Base-by-base conservation (phyloP, 306 rosid species). In the Prunus davidiana region DNA sequence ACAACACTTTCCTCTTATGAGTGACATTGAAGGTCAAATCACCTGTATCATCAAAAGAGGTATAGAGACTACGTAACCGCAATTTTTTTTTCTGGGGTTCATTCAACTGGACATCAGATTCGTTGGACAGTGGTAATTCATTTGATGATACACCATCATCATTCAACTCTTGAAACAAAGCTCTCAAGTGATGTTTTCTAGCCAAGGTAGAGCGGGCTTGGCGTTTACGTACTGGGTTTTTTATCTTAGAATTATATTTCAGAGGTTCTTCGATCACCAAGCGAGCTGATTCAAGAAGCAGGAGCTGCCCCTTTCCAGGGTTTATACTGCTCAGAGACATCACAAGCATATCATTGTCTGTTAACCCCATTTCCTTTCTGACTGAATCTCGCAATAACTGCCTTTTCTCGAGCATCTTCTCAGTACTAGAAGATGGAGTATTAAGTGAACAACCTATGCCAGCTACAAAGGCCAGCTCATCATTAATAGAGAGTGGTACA, bases 291-390 rank as follows among this genome's bases (percentile, higher is more conserved):
- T 88, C 90, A 83, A 93, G 90, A 81, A 91, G 89, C 78, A 90
- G 80, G 62, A 90, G 81, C 79, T 93, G 98, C 66, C 98, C 98
- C 84, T 93, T 93, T 57, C 91, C 97, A 45, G 96, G 88, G 84
- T 93, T 91, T 76, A 93, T 91, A 79, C 98, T 91, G 80, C 98
- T 91, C 19, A 93, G 89, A 63, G 93, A 82, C 69, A 93, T 83
- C 84, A 86, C 94, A 77, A 93, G 91, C 89, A 90, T 85, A 72
- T 91, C 98, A 64, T 78, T 84, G 54, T 91, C 90, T 15, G 62
- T 79, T 64, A 93, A 88, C 27, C 89, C 96, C 86, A 93, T 91
- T 85, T 90, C 97, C 81, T 83, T 87, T 80, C 98, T 80, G 58
- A 88, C 84, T 10, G 88, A 69, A 78, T 87, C 84, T 69, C 98